Conservation (phyloP, 805 yeast species). For the Teunomyces atbi region DNA sequence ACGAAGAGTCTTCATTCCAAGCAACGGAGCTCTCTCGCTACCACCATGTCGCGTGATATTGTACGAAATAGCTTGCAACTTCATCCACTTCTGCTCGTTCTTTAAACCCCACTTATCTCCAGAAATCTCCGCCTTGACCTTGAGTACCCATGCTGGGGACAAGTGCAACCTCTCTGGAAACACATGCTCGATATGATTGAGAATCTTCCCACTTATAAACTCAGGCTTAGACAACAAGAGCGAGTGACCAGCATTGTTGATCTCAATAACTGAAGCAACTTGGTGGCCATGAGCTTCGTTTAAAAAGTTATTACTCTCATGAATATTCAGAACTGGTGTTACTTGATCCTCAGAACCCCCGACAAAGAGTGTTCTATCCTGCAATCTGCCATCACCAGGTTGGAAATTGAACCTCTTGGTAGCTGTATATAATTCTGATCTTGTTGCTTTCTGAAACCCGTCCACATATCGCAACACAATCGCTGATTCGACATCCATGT, state of each 20-base stretch:
- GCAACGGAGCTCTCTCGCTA: slow-evolving; percentile 42
- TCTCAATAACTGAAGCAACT: slow-evolving; percentile 33
- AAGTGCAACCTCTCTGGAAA: slow-evolving; percentile 51
- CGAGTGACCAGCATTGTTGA: slow-evolving; percentile 63
- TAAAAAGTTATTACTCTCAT: slow-evolving; percentile 27
- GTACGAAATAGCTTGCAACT: slow-evolving; percentile 49
- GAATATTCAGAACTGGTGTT: slow-evolving; percentile 46
- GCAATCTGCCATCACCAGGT: slow-evolving; percentile 26
- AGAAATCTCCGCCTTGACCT: slow-evolving; percentile 57
- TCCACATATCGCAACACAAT: slow-evolving; percentile 53
- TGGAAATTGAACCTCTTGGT: slow-evolving; percentile 35
- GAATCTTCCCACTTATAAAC: slow-evolving; percentile 56
- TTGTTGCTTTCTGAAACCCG: slow-evolving; percentile 47
- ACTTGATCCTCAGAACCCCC: slow-evolving; percentile 59
- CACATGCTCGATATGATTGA: slow-evolving; percentile 52
- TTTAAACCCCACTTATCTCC: slow-evolving; percentile 80
- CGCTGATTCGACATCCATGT: slow-evolving; percentile 57
- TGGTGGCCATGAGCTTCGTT: slow-evolving; percentile 19
- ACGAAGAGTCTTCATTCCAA: slow-evolving; percentile 75
- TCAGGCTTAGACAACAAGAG: slow-evolving; percentile 63
- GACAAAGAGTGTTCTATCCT: slow-evolving; percentile 51
- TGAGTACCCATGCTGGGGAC: slow-evolving; percentile 69
- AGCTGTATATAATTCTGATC: slow-evolving; percentile 44
- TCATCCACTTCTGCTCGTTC: slow-evolving; percentile 71
- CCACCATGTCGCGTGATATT: slow-evolving; percentile 34